Conservation (phyloP, 306 rosid species). For the barrel medic (Medicago truncatula) region DNA sequence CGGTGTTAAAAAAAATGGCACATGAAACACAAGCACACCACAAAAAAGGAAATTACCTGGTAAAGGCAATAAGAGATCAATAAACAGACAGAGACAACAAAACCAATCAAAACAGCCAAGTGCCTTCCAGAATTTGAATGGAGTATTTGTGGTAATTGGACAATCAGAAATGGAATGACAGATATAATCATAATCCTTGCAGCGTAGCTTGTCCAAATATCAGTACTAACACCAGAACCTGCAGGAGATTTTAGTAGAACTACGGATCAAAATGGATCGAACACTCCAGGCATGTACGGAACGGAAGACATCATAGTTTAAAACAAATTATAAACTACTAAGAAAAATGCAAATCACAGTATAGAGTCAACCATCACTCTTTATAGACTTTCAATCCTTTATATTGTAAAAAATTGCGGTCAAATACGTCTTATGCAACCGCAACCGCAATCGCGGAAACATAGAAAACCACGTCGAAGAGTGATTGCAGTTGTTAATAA, state of each 20-base stretch:
- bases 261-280: conserved; percentile 29
- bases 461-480: background rate
- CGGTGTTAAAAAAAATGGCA: conserved; percentile 2
- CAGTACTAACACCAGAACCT: conserved; percentile 98
- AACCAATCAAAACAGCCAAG: conserved; percentile 79
- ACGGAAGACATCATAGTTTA: conserved; percentile 19
- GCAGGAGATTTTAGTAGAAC: conserved; percentile 43
- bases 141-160: conserved; percentile 86
- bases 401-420: background rate
- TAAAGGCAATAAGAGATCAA: conserved; percentile 72
- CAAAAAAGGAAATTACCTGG: conserved; percentile 63
- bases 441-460: too few relatives aligned
- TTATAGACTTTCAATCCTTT: conserved; percentile 2
- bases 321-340: conserved; percentile 2
- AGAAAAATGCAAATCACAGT: background rate
- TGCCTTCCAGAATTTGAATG: conserved; percentile 73
- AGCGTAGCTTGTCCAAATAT: conserved; percentile 91
- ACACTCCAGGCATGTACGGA: conserved; percentile 12
- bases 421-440: background rate
- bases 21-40: background rate
- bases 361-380: conserved; percentile 22
- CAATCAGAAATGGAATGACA: conserved; percentile 78
- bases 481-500: background rate
- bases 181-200: conserved; percentile 85
- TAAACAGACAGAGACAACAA: conserved; percentile 60